A percentile compares a stretch with the other conserved stretches of the same genome.
Evolutionary conservation across 2,329 filamentous ascomycete species (phyloP).

Genomic region (Xylaria sp.): DNA sequence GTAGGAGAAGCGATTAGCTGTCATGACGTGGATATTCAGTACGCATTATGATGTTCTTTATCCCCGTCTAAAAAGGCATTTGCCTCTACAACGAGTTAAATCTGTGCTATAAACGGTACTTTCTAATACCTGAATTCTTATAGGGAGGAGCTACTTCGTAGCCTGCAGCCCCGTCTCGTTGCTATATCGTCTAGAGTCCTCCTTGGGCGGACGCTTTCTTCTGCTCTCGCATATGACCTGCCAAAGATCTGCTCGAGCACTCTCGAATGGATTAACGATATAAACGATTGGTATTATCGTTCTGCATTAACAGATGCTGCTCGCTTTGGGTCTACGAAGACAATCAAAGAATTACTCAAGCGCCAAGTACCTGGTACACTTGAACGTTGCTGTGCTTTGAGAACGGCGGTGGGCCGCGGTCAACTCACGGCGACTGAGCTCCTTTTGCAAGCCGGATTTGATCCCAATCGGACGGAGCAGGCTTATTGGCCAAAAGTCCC

Average conservation of each 20-base stretch:
- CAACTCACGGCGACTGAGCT: neutral
- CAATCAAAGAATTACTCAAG: neutral
- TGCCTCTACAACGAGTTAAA: neutral
- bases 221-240: neutral
- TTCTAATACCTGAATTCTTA: neutral
- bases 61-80: neutral
- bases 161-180: neutral
- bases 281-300: neutral
- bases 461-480: neutral
- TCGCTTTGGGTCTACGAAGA: neutral
- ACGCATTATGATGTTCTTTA: neutral
- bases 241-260: neutral
- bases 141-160: neutral
- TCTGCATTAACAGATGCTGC: neutral
- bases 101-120: neutral
- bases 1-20: neutral
- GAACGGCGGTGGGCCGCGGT: neutral
- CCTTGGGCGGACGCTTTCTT: no score
- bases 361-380: neutral
- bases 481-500: neutral
- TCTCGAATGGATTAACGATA: neutral
- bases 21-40: neutral
- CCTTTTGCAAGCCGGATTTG: conserved; percentile 7
- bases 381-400: neutral
- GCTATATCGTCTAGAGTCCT: neutral